Percentiles rank a stretch among this genome's conserved stretches.
Evolutionary conservation across 2,329 filamentous ascomycete species (phyloP).

Genomic region (Alternaria brassicae): DNA sequence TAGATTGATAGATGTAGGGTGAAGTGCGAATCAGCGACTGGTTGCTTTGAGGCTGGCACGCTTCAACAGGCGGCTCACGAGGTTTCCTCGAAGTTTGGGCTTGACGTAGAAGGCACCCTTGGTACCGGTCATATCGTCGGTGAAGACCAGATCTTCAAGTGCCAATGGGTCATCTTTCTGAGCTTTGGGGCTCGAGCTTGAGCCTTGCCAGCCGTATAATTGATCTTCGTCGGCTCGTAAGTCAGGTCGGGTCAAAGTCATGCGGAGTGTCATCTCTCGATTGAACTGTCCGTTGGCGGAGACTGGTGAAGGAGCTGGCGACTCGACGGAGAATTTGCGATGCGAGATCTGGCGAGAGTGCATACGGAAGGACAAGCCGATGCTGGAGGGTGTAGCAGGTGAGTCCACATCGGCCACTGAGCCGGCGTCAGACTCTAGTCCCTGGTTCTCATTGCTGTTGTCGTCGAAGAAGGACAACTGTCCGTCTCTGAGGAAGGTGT

Average conservation of each 20-base stretch:
- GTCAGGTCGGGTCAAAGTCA: constrained; percentile 92
- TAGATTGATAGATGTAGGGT: not conserved
- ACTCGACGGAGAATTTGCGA: constrained; percentile 44
- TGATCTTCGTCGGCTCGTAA: constrained; percentile 77
- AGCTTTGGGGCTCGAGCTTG: constrained; percentile 21
- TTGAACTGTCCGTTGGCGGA: constrained; percentile 50
- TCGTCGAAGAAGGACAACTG: constrained; percentile 53
- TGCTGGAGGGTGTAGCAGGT: constrained; percentile 49
- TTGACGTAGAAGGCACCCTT: constrained; percentile 57
- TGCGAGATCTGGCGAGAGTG: constrained; percentile 42
- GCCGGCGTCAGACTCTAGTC: constrained; percentile 43
- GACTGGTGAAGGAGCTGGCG: constrained; percentile 32
- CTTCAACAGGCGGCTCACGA: constrained; percentile 48
- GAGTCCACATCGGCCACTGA: constrained; percentile 46
- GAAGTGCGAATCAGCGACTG: constrained; percentile 15
- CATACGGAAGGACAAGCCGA: constrained; percentile 42
- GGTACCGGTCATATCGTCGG: constrained; percentile 56
- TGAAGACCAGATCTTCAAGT: constrained; percentile 60
- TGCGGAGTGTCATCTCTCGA: constrained; percentile 92
- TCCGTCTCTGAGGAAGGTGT: constrained; percentile 67
- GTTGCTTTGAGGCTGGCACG: constrained; percentile 45
- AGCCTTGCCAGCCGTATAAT: constrained; percentile 71
- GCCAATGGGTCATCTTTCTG: constrained; percentile 60
- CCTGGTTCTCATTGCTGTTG: constrained; percentile 37
- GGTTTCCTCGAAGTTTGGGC: constrained; percentile 42